Evolutionary conservation across 208 protist species (phyloP), one percentile per base, ranked within the genome.

Genomic region (Leishmania mexicana): DNA sequence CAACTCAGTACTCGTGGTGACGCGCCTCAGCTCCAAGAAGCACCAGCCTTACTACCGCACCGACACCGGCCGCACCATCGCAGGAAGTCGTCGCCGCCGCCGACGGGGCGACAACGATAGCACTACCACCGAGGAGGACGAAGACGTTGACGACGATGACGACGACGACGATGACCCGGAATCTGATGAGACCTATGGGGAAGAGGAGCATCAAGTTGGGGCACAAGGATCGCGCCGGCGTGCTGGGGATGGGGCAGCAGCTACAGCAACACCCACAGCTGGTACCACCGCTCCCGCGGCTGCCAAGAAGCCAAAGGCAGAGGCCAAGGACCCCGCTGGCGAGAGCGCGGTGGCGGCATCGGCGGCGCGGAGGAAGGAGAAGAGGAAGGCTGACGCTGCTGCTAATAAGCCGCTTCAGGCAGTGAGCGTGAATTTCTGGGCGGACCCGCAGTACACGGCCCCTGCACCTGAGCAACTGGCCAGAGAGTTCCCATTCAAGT

Each of bases 401-500:
- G 49, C 78, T 17, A 58, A 74, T 3, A 49, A 78, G 19, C 76
- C 89, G 51, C 82, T 97, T 70, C 87, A 85, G 76, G 83, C 86
- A 3, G 78, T 88, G 24, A 90, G 90, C 73, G 90, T 97, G 31
- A 95, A 95, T 83, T 70, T 92, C 40, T 97, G 92, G 92, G 86
- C 89, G 3, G 94, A 97, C 60, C 83, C 80, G 58, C 74, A 87
- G 35, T 77, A 73, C n/a, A 83, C 80, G 15, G 15, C 73, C 1
- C 83, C 89, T 28, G 62, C 84, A 1, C 53, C 88, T 24, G 81
- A 40, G 8, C 84, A 93, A 72, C 79, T 95, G 21, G 81, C 82
- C 35, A 78, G 76, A 28, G 85, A 87, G 24, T 92, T 93, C 65
- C 84, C 94, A 1, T 93, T 95, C 77, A 49, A 75, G 28, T 53